These are phyloP conservation scores for Hansenula sp. DNA, from an alignment of 1,139 yeast genomes.

Conservation along the genomic window DNA sequence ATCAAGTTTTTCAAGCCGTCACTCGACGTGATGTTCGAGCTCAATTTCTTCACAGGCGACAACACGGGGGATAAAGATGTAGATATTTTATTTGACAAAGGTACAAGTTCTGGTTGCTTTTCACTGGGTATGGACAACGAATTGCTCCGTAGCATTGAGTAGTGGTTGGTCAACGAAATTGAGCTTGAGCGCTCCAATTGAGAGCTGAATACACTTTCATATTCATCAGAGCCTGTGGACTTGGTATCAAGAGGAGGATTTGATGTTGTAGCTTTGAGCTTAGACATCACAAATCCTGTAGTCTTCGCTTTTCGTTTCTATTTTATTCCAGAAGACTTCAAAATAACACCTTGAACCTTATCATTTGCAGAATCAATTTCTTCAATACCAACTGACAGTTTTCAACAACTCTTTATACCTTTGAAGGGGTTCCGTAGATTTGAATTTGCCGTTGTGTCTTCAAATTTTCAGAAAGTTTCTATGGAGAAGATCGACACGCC, in stretches of 20 bases:
- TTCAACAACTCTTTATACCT: too few relatives aligned
- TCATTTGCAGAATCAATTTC: too few relatives aligned
- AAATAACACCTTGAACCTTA: too few relatives aligned
- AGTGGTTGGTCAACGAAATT: constrained; percentile 13
- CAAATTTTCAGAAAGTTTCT: neutral
- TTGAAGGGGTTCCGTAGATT: too few relatives aligned
- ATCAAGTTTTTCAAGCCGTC: constrained; percentile 12
- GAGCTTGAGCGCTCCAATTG: constrained; percentile 2
- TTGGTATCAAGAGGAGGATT: neutral
- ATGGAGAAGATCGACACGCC: neutral
- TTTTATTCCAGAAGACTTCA: too few relatives aligned
- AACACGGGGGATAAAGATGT: constrained; percentile 4
- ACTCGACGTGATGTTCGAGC: neutral
- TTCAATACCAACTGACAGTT: too few relatives aligned
- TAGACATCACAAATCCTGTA: neutral
- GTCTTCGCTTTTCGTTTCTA: neutral
- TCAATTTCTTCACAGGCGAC: constrained; percentile 7
- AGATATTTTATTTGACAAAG: neutral
- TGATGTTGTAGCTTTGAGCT: neutral
- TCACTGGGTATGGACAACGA: constrained; percentile 3
- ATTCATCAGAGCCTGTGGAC: neutral
- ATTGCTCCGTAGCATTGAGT: constrained; percentile 13
- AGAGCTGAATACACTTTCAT: neutral
- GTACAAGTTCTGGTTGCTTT: neutral
- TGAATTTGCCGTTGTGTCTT: too few relatives aligned